Evolutionary conservation across 371 early-diverging fungal genomes (phyloP).

Genomic region (Lichtheimia ramosa): DNA sequence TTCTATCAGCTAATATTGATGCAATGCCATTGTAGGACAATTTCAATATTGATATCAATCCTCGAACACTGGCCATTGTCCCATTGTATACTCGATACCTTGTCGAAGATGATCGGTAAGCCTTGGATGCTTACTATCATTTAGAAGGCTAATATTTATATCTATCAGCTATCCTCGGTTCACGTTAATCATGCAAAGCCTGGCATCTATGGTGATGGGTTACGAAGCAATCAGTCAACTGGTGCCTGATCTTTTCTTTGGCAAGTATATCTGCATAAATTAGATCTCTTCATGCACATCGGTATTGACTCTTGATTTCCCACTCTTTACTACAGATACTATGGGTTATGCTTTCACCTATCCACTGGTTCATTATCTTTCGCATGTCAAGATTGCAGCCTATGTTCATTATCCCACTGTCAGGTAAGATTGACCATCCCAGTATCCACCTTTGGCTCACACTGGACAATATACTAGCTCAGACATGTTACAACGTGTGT

Average conservation of each 20-base stretch:
- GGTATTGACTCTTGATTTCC: neutral
- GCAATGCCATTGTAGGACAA: conserved; percentile 47
- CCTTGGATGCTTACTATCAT: no score
- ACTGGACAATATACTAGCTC: conserved; percentile 50
- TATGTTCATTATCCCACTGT: conserved; percentile 97
- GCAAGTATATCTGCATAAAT: conserved; percentile 32
- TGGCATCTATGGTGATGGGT: conserved; percentile 78
- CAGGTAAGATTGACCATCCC: conserved; percentile 45
- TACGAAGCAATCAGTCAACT: conserved; percentile 72
- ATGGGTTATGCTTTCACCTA: conserved; percentile 95
- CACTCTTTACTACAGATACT: conserved; percentile 67
- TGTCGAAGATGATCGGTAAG: conserved; percentile 70
- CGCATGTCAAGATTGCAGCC: conserved; percentile 67
- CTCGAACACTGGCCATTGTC: conserved; percentile 58
- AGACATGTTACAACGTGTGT: conserved; percentile 90
- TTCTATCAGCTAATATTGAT: neutral
- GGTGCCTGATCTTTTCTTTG: conserved; percentile 85
- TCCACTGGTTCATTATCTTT: conserved; percentile 73
- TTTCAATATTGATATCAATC: conserved; percentile 70
- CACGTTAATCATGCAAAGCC: conserved; percentile 85
- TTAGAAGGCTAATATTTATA: neutral
- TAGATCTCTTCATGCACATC: neutral
- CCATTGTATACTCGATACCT: conserved; percentile 61
- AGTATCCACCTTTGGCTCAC: neutral
- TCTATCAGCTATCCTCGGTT: conserved; percentile 69